Percentiles rank a stretch among this genome's conserved stretches.
Conservation (phyloP, 352 stramenopile species). For the Elongisporangium senticosum region DNA sequence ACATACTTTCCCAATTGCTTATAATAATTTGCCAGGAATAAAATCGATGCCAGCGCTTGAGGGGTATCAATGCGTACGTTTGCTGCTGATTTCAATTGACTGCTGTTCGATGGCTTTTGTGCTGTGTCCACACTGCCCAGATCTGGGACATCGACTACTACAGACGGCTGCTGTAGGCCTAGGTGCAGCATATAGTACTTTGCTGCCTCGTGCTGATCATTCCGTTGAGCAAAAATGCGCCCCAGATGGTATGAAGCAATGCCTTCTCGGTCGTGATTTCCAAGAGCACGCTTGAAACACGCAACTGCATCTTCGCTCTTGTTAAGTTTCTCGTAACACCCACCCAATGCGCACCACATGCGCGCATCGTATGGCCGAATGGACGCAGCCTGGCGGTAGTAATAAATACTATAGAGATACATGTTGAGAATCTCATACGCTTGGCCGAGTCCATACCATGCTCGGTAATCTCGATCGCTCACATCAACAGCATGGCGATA, state of each 20-base stretch:
- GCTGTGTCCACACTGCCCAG: background rate
- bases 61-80: constrained; percentile 60
- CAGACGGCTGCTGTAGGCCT: constrained; percentile 18
- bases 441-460: constrained; percentile 98
- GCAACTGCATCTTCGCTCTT: constrained; percentile 66
- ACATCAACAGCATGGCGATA: constrained; percentile 94
- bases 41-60: constrained; percentile 51
- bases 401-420: constrained; percentile 98
- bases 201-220: constrained; percentile 48
- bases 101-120: constrained; percentile 4
- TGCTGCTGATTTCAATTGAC: constrained; percentile 5
- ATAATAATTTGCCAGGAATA: constrained; percentile 82
- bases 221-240: constrained; percentile 43
- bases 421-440: constrained; percentile 99
- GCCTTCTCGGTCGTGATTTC: constrained; percentile 69
- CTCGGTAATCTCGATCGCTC: constrained; percentile 93
- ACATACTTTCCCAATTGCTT: constrained; percentile 57
- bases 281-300: constrained; percentile 72
- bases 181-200: constrained; percentile 75
- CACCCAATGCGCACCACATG: constrained; percentile 97
- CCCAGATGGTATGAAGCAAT: constrained; percentile 70
- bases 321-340: constrained; percentile 72
- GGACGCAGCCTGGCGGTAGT: constrained; percentile 95
- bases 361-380: constrained; percentile 95
- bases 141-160: background rate